phyloP scores from a whole-genome alignment of 495 filamentous ascomycete genomes.

The Lophium mytilinum region DNA sequence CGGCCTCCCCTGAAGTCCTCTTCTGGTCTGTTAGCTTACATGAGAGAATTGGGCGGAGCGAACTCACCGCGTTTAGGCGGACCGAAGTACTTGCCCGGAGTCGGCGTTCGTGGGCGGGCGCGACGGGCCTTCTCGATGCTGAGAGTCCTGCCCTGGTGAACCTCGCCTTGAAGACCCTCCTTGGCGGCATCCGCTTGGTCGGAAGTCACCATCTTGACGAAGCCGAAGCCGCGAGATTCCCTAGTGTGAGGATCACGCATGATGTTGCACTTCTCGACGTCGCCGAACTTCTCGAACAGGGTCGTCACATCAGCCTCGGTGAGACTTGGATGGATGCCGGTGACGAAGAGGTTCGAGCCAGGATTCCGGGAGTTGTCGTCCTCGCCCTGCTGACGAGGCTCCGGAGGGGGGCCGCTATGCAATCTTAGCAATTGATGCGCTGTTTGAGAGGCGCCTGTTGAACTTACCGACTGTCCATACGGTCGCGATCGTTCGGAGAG shows the following conservation, averaged over 20 bases:
- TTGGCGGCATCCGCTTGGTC: conserved; percentile 95
- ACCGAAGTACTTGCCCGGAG: conserved; percentile 97
- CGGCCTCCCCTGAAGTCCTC: conserved; percentile 14
- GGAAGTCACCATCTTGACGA: conserved; percentile 94
- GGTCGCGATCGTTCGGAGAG: conserved; percentile 61
- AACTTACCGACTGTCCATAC: conserved; percentile 65
- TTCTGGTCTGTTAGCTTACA: conserved; percentile 8
- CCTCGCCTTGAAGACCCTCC: conserved; percentile 90
- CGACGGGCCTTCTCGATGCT: conserved; percentile 99
- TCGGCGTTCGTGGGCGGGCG: conserved; percentile 87
- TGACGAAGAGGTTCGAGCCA: conserved; percentile 97
- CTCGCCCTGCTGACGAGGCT: conserved; percentile 39
- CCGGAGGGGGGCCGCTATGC: conserved; percentile 35
- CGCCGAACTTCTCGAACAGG: conserved; percentile 96
- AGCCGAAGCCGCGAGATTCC: conserved; percentile 97
- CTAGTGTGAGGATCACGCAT: conserved; percentile 98
- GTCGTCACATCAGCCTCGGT: conserved; percentile 84
- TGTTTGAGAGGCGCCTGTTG: not conserved
- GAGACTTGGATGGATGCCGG: conserved; percentile 92
- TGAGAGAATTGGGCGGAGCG: not conserved
- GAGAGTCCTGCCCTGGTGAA: conserved; percentile 88
- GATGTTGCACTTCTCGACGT: conserved; percentile 98
- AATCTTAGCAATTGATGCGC: conserved; percentile 23
- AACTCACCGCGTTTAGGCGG: conserved; percentile 91
- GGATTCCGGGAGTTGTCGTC: conserved; percentile 79